Evolutionary conservation across 148 eudicot genomes (phyloP).

Genomic region (Chenopodium quinoa): DNA sequence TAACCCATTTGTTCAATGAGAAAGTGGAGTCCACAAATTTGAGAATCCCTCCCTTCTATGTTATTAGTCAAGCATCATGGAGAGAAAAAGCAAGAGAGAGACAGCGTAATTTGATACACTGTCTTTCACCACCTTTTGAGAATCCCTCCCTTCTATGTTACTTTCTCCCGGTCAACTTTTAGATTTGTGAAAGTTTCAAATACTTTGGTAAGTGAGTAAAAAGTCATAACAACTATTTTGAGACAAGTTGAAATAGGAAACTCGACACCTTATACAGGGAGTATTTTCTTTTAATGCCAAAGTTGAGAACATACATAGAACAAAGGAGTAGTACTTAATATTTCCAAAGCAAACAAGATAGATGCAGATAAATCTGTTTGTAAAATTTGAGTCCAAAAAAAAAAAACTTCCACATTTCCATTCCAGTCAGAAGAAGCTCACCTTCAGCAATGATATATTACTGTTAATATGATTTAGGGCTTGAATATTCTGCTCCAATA

Average conservation of each 20-base stretch:
- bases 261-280: neutral
- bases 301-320: neutral
- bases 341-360: neutral
- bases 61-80: too few relatives aligned
- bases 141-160: neutral
- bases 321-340: neutral
- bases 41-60: neutral
- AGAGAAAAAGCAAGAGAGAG: too few relatives aligned
- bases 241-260: neutral
- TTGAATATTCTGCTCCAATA: constrained; percentile 59
- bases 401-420: too few relatives aligned
- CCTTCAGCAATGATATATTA: constrained; percentile 58
- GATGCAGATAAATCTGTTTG: neutral
- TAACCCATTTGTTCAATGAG: neutral
- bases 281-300: neutral
- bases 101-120: neutral
- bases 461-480: constrained; percentile 50
- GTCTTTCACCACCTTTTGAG: neutral
- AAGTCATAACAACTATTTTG: neutral
- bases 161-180: neutral
- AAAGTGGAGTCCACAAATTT: neutral
- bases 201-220: neutral
- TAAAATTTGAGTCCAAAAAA: neutral
- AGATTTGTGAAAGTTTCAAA: neutral
- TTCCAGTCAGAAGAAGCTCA: constrained; percentile 28